Evolutionary conservation across 2,329 filamentous ascomycete species (phyloP).

Genomic region (Sarocladiaceae sp.): DNA sequence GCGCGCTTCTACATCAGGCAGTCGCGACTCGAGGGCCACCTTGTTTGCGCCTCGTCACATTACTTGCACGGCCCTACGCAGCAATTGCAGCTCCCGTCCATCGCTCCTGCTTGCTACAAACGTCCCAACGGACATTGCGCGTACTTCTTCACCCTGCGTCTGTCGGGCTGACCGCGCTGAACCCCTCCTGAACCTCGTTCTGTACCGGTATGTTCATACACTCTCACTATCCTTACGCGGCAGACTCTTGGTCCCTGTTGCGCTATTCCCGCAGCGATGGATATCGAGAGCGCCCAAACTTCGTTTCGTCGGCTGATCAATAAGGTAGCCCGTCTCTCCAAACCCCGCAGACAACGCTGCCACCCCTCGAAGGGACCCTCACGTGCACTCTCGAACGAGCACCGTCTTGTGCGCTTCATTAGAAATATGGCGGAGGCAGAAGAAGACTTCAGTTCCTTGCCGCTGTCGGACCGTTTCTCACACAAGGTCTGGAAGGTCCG

Average conservation of each 20-base stretch:
- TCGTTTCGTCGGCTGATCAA: slow-evolving; percentile 26
- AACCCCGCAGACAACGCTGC: slow-evolving; percentile 15
- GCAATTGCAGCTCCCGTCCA: neutral
- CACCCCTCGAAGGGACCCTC: neutral
- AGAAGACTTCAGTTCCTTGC: slow-evolving; percentile 77
- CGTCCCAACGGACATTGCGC: neutral
- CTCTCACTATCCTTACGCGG: neutral
- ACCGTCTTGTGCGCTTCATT: slow-evolving; percentile 9
- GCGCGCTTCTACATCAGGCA: neutral
- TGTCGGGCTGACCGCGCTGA: neutral
- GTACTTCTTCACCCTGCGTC: too few species aligned
- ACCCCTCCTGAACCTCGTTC: neutral
- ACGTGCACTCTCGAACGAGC: slow-evolving; percentile 13
- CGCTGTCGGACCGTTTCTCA: slow-evolving; percentile 73
- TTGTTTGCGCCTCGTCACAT: neutral
- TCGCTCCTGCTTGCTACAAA: slow-evolving; percentile 2
- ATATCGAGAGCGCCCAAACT: neutral
- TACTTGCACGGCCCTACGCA: neutral
- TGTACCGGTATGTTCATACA: neutral
- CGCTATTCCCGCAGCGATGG: neutral
- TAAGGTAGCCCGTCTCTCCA: slow-evolving; percentile 22
- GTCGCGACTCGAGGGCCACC: neutral
- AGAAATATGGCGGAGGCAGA: slow-evolving; percentile 72
- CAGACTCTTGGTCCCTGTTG: too few species aligned
- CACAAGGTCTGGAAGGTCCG: slow-evolving; percentile 98